Conservation (phyloP, 1,284 basidiomycete species). For the Cutaneotrichosporon sp. region DNA sequence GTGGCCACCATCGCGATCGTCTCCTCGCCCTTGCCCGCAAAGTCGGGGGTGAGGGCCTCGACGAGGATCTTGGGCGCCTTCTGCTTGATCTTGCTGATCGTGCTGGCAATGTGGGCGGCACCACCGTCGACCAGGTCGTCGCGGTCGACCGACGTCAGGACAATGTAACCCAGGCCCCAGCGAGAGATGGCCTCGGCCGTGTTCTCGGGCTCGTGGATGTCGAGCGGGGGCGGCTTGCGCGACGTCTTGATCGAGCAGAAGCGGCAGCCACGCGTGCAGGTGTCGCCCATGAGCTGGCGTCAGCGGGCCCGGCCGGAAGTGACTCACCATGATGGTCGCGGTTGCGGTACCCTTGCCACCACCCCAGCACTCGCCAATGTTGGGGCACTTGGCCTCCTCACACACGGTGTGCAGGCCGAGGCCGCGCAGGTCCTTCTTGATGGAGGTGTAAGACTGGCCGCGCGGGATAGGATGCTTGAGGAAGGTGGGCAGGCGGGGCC, state of each 20-base stretch:
- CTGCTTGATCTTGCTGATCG: slow-evolving; percentile 92
- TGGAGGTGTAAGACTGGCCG: slow-evolving; percentile 82
- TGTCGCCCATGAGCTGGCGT: slow-evolving; percentile 94
- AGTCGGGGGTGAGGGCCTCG: slow-evolving; percentile 96
- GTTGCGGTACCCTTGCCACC: slow-evolving; percentile 86
- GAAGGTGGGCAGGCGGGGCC: slow-evolving; percentile 85
- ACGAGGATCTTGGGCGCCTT: slow-evolving; percentile 96
- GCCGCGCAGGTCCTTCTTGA: slow-evolving; percentile 93
- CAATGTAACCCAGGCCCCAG: slow-evolving; percentile 98
- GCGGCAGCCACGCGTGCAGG: slow-evolving; percentile 94
- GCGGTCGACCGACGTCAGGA: slow-evolving; percentile 93
- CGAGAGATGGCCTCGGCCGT: slow-evolving; percentile 97
- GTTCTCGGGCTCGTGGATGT: slow-evolving; percentile 96
- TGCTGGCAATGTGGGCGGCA: slow-evolving; percentile 89
- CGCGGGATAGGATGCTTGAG: slow-evolving; percentile 93
- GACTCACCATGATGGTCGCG: slow-evolving; percentile 89
- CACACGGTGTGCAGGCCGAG: slow-evolving; percentile 94
- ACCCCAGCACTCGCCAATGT: slow-evolving; percentile 99
- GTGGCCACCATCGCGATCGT: slow-evolving; percentile 81
- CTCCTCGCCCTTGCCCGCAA: slow-evolving; percentile 69
- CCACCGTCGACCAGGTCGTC: slow-evolving; percentile 95
- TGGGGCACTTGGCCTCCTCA: slow-evolving; percentile 98
- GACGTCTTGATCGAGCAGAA: slow-evolving; percentile 99
- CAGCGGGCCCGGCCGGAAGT: background rate
- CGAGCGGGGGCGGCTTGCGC: slow-evolving; percentile 79